These are phyloP conservation scores for Phoma sp. DNA, from an alignment of 2,329 filamentous ascomycete genomes.

Conservation along the genomic window DNA sequence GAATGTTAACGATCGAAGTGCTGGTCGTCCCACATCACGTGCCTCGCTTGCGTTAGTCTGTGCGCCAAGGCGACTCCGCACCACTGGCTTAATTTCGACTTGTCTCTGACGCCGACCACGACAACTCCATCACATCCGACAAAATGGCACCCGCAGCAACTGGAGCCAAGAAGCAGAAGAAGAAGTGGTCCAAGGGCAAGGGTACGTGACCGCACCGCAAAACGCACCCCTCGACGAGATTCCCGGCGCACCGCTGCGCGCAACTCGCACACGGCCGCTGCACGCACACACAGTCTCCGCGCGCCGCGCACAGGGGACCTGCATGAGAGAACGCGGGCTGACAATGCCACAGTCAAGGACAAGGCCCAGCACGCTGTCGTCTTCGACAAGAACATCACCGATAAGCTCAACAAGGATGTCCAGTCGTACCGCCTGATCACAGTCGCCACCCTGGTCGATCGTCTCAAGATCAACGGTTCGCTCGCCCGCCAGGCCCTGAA, in stretches of 20 bases:
- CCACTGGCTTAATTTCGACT: conserved; percentile 6
- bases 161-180: conserved; percentile 81
- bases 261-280: conserved; percentile 1
- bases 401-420: conserved; percentile 99
- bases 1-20: too few species aligned
- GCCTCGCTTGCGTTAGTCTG: conserved; percentile 9
- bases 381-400: conserved; percentile 95
- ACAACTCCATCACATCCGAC: conserved; percentile 15
- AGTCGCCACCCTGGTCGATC: conserved; percentile 96
- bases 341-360: conserved; percentile 85
- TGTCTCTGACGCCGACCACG: conserved; percentile 7
- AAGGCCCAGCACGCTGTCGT: conserved; percentile 99
- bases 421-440: conserved; percentile 99
- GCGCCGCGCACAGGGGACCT: not conserved
- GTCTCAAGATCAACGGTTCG: conserved; percentile 99
- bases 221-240: too few species aligned
- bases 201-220: conserved; percentile 51
- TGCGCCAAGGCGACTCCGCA: conserved; percentile 6
- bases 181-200: conserved; percentile 76
- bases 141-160: conserved; percentile 59
- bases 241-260: too few species aligned
- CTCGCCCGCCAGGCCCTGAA: conserved; percentile 86
- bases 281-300: conserved; percentile 4
- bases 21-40: too few species aligned
- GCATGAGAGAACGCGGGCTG: conserved; percentile 27